Evolutionary conservation across 805 yeast species (phyloP), one percentile per base, ranked within the genome.

Genomic region (Brettanomyces anomalus): DNA sequence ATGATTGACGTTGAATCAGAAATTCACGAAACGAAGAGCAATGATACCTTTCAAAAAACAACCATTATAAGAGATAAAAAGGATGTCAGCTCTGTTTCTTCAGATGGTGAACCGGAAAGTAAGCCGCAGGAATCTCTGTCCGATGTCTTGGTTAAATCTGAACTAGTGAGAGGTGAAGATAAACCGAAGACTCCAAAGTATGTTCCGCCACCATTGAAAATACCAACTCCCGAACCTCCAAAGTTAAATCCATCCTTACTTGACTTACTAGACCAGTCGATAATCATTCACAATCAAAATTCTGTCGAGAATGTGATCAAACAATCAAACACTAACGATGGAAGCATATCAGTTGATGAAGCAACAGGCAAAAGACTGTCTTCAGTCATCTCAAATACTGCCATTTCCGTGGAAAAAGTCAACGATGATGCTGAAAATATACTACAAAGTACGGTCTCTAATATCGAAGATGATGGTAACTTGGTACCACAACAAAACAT

Each of bases 141-240:
- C 8, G 30, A 3, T 30, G 17, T 13, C 13, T 13, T 13, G 16
- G 13, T 16, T 26, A 14, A 38, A 38, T 13, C 41, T 36, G 16
- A 35, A 40, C 11, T 10, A n/a, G 13, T 19, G 18, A 5, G 18
- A 16, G 34, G 13, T 5, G 28, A 35, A 8, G 49, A 45, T 14
- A 49, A 46, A 18, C 35, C 42, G 5, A 30, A 41, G 5, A 37
- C 52, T 4, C 55, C 55, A n/a, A 14, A 32, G 18, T n/a, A 32
- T n/a, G 28, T 32, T 32, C 34, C 34, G 7, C 18, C 15, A 8
- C 49, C 52, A 2, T 30, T 46, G n/a, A 39, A 33, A 16, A 45
- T 40, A 13, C 49, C 46, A 5, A 49, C 56, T 3, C 57, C 61
- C 2, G 57, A 57, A 37, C 58, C 63, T 8, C 54, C 64, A 2